Percentiles rank a stretch among this genome's conserved stretches.
These are phyloP conservation scores for Solanum acaule DNA, from an alignment of 257 asterid genomes.

Conservation along the genomic window DNA sequence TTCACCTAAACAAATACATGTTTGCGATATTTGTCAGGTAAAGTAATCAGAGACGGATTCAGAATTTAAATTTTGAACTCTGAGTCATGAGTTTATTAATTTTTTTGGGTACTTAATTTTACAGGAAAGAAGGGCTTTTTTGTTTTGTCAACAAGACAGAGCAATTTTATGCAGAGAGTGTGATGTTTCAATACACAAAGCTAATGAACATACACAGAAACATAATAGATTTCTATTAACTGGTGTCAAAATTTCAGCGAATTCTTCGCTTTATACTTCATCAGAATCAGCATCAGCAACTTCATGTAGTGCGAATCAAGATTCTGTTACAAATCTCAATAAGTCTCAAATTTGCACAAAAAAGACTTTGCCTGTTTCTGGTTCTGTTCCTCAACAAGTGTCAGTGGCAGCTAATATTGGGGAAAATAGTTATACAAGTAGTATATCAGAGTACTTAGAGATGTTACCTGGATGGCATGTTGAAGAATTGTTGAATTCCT, in stretches of 20 bases:
- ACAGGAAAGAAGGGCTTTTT: slow-evolving; percentile 77
- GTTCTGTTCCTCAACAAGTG: slow-evolving; percentile 4
- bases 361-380: background rate
- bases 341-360: slow-evolving; percentile 11
- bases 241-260: slow-evolving; percentile 56
- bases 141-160: slow-evolving; percentile 90
- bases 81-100: background rate
- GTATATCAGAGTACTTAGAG: slow-evolving; percentile 77
- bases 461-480: slow-evolving; percentile 88
- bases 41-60: background rate
- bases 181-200: slow-evolving; percentile 65
- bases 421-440: slow-evolving; percentile 27
- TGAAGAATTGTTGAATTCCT: slow-evolving; percentile 67
- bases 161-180: slow-evolving; percentile 83
- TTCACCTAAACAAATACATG: slow-evolving; percentile 44
- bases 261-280: slow-evolving; percentile 30
- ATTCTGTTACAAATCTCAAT: slow-evolving; percentile 22
- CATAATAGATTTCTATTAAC: slow-evolving; percentile 76
- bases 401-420: background rate
- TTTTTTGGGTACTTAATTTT: background rate
- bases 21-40: slow-evolving; percentile 92
- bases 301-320: slow-evolving; percentile 5
- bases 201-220: slow-evolving; percentile 61
- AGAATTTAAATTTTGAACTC: background rate
- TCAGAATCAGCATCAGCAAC: slow-evolving; percentile 12